Evolutionary conservation across 352 stramenopile genomes (phyloP).

Genomic region (Globisporangium perplexum): DNA sequence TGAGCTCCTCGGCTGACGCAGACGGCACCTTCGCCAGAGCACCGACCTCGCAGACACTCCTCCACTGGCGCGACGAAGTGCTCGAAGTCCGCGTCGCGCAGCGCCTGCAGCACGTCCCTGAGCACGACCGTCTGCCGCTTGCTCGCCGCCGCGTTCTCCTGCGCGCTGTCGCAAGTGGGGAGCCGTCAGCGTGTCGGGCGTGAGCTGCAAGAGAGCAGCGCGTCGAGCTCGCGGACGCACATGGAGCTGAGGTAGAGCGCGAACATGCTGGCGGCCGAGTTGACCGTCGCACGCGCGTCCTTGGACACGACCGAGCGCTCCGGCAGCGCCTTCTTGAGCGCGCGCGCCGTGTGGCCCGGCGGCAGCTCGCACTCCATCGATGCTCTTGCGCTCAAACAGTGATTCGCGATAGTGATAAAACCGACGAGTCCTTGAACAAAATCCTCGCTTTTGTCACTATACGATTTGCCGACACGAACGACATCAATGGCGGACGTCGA

Average conservation of each 20-base stretch:
- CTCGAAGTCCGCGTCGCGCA: slow-evolving; percentile 74
- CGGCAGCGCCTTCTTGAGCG: slow-evolving; percentile 61
- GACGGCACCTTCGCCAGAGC: background rate
- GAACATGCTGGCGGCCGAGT: slow-evolving; percentile 73
- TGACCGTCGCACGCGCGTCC: slow-evolving; percentile 61
- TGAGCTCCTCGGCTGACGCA: too few species aligned
- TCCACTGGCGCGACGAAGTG: slow-evolving; percentile 70
- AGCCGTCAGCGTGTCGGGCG: too few species aligned
- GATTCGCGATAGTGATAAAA: background rate
- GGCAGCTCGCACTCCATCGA: slow-evolving; percentile 70
- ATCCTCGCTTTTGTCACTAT: background rate
- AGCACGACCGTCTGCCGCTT: slow-evolving; percentile 75
- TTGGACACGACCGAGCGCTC: slow-evolving; percentile 62
- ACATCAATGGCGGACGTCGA: background rate
- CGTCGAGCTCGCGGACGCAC: too few species aligned
- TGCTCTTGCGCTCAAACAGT: too few species aligned
- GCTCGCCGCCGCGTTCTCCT: slow-evolving; percentile 55
- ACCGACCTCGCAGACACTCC: slow-evolving; percentile 56
- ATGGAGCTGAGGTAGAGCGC: slow-evolving; percentile 67
- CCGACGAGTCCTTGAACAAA: background rate
- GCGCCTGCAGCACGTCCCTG: slow-evolving; percentile 65
- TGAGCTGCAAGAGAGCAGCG: too few species aligned
- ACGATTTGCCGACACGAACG: background rate
- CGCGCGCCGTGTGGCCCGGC: slow-evolving; percentile 57
- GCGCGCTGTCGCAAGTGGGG: slow-evolving; percentile 38